phyloP scores from a whole-genome alignment of 805 yeast species.

The Suhomyces kilbournensis region DNA sequence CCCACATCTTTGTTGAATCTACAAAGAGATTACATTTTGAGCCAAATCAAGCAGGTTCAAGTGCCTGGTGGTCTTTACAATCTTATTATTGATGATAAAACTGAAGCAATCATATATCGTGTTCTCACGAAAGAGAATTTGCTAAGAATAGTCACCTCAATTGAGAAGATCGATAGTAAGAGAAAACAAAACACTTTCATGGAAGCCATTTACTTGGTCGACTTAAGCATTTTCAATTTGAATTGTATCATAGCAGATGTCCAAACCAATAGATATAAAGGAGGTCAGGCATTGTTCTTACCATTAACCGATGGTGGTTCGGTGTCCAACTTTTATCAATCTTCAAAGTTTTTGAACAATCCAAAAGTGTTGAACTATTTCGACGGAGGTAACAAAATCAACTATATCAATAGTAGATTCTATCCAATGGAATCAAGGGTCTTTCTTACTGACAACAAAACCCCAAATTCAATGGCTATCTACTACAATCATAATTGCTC shows the following conservation, averaged over 20 bases:
- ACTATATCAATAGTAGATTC: slow-evolving; percentile 36
- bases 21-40: slow-evolving; percentile 29
- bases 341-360: slow-evolving; percentile 25
- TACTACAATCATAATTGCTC: slow-evolving; percentile 66
- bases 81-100: slow-evolving; percentile 55
- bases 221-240: slow-evolving; percentile 63
- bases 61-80: slow-evolving; percentile 28
- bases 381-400: slow-evolving; percentile 26
- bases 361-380: slow-evolving; percentile 31
- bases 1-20: slow-evolving; percentile 26
- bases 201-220: slow-evolving; percentile 78
- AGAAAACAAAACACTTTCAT: slow-evolving; percentile 62
- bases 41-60: slow-evolving; percentile 29
- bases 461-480: slow-evolving; percentile 60
- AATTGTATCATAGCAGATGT: slow-evolving; percentile 79
- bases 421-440: slow-evolving; percentile 68
- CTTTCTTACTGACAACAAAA: slow-evolving; percentile 59
- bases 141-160: slow-evolving; percentile 55
- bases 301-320: slow-evolving; percentile 38
- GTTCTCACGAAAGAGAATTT: slow-evolving; percentile 50
- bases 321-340: slow-evolving; percentile 17
- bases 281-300: slow-evolving; percentile 68
- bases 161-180: slow-evolving; percentile 59
- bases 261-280: slow-evolving; percentile 67
- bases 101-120: slow-evolving; percentile 46